Percentiles rank a stretch among this genome's conserved stretches.
phyloP scores from a whole-genome alignment of 2,329 filamentous ascomycete genomes.

The Pyrenophora seminiperda region DNA sequence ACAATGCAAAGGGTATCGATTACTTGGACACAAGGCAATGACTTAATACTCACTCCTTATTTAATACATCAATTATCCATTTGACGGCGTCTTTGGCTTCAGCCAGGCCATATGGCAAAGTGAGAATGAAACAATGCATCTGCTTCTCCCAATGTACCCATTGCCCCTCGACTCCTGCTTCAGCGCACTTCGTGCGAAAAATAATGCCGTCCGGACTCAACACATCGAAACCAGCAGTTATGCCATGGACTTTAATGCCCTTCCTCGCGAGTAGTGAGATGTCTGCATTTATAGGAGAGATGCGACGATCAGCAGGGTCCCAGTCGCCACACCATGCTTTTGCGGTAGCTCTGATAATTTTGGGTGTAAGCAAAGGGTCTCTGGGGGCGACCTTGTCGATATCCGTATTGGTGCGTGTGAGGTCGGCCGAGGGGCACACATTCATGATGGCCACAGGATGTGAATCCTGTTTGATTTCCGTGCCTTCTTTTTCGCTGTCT shows the following conservation, averaged over 20 bases:
- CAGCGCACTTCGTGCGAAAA: constrained; percentile 55
- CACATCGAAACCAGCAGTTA: constrained; percentile 60
- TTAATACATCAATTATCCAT: constrained; percentile 53
- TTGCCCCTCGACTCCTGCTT: constrained; percentile 53
- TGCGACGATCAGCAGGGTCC: constrained; percentile 51
- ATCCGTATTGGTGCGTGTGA: constrained; percentile 54
- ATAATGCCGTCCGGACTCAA: constrained; percentile 58
- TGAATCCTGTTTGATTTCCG: constrained; percentile 12
- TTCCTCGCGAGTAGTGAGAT: constrained; percentile 47
- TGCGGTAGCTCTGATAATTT: constrained; percentile 51
- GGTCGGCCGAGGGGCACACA: constrained; percentile 58
- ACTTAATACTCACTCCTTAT: constrained; percentile 22
- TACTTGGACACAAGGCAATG: not conserved
- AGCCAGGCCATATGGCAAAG: constrained; percentile 54
- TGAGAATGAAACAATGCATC: constrained; percentile 65
- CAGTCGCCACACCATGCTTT: constrained; percentile 50
- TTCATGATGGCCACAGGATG: constrained; percentile 50
- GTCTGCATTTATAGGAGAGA: constrained; percentile 57
- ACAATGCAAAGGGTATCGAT: constrained; percentile 5
- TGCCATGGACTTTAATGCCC: constrained; percentile 57
- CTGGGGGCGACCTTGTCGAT: constrained; percentile 49
- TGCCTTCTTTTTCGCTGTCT: constrained; percentile 20
- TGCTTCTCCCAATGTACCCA: constrained; percentile 65
- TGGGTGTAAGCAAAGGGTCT: constrained; percentile 55
- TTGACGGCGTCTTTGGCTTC: constrained; percentile 55